Percentiles rank a stretch among this genome's conserved stretches.
phyloP scores from a whole-genome alignment of 228 moss, liverwort and hornwort species.

The Sphagnum magellanicum region DNA sequence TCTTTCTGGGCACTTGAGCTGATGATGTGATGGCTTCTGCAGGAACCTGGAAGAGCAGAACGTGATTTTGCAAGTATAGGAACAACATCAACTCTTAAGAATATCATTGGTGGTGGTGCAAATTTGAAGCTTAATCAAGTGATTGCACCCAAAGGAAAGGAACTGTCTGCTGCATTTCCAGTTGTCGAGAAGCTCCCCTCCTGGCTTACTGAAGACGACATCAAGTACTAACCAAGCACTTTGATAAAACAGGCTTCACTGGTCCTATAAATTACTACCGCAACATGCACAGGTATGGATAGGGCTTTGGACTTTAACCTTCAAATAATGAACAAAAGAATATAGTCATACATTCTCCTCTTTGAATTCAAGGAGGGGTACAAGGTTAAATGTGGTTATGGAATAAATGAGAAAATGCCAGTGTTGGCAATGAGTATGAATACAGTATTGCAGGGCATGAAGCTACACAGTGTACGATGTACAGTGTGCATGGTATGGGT shows the following conservation, averaged over 20 bases:
- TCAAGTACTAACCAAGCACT: conserved; percentile 17
- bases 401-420: too few relatives aligned
- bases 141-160: conserved; percentile 40
- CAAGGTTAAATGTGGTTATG: too few relatives aligned
- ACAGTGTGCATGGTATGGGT: too few relatives aligned
- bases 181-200: conserved; percentile 17
- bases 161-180: conserved; percentile 31
- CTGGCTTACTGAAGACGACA: conserved; percentile 23
- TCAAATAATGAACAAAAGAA: not conserved
- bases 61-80: conserved; percentile 36
- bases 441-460: too few relatives aligned
- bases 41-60: conserved; percentile 13
- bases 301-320: not conserved
- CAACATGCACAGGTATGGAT: conserved; percentile 7
- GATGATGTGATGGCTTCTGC: not conserved
- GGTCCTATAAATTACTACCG: conserved; percentile 22
- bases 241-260: conserved; percentile 21
- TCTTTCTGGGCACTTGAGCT: too few relatives aligned
- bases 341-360: not conserved
- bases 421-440: too few relatives aligned
- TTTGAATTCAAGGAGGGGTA: too few relatives aligned
- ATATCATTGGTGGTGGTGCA: not conserved
- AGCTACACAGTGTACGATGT: too few relatives aligned
- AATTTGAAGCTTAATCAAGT: too few relatives aligned
- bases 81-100: conserved; percentile 16